phyloP scores from a whole-genome alignment of 345 rosid species.

The Angophora floribunda region DNA sequence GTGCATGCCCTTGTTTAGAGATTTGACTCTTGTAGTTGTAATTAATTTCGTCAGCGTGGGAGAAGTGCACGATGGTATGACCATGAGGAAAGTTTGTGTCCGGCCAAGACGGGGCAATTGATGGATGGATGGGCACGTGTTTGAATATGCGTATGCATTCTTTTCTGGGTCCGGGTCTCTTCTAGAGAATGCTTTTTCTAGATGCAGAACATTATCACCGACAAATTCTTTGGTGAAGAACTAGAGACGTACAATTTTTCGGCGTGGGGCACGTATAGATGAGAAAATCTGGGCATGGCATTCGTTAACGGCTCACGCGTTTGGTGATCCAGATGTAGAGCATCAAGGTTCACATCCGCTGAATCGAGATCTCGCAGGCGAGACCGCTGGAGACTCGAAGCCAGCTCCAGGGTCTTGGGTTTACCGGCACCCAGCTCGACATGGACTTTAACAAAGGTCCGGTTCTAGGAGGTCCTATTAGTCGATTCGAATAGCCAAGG shows the following conservation, averaged over 20 bases:
- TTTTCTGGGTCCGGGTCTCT: background rate
- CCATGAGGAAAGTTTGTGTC: background rate
- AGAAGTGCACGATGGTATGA: background rate
- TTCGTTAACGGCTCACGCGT: background rate
- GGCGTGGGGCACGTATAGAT: background rate
- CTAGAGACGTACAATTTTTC: background rate
- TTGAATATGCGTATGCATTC: background rate
- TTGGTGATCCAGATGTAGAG: background rate
- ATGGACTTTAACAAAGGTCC: background rate
- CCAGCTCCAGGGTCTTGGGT: background rate
- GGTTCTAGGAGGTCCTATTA: background rate
- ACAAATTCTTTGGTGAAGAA: background rate
- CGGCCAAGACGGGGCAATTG: background rate
- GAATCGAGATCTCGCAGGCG: background rate
- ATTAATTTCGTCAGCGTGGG: background rate
- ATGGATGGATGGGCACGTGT: background rate
- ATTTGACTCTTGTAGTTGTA: background rate
- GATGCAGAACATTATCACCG: background rate
- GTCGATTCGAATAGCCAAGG: background rate
- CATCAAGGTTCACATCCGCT: background rate
- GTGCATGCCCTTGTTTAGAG: background rate
- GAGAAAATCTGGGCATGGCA: background rate
- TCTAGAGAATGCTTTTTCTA: background rate
- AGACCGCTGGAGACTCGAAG: background rate
- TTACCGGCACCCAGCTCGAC: background rate